Conservation (phyloP, 2,329 filamentous ascomycete species). For the Lojkania enalia region DNA sequence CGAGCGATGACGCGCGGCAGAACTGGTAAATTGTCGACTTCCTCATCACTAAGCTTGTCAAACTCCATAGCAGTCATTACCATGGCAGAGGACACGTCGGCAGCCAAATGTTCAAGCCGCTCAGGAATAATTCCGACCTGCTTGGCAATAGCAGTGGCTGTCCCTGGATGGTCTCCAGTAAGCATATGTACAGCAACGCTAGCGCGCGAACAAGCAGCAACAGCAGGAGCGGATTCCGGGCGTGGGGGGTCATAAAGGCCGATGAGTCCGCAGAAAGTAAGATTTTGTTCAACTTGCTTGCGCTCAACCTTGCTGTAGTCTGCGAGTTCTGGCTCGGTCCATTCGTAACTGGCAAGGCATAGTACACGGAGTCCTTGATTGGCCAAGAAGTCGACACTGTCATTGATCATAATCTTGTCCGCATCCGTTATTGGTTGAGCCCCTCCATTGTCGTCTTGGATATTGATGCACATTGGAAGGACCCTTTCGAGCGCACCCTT, state of each 20-base stretch:
- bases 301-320: conserved; percentile 56
- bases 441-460: conserved; percentile 58
- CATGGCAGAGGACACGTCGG: conserved; percentile 33
- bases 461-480: conserved; percentile 50
- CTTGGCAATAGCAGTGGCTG: conserved; percentile 43
- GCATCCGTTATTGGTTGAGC: conserved; percentile 31
- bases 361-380: conserved; percentile 70
- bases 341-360: conserved; percentile 60
- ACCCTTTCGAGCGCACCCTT: conserved; percentile 72
- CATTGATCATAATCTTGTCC: conserved; percentile 52
- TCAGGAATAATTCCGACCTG: conserved; percentile 33
- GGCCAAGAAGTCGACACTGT: conserved; percentile 69
- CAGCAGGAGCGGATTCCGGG: conserved; percentile 68
- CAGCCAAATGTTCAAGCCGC: conserved; percentile 21
- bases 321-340: conserved; percentile 46
- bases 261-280: conserved; percentile 75
- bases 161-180: conserved; percentile 43
- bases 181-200: conserved; percentile 46
- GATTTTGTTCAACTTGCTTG: conserved; percentile 63
- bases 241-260: conserved; percentile 86
- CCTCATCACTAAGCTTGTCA: conserved; percentile 15
- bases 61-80: conserved; percentile 18
- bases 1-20: conserved; percentile 18
- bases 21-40: conserved; percentile 16
- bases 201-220: conserved; percentile 36